phyloP scores from a whole-genome alignment of 805 yeast genomes.

The Schwanniomyces occidentalis region DNA sequence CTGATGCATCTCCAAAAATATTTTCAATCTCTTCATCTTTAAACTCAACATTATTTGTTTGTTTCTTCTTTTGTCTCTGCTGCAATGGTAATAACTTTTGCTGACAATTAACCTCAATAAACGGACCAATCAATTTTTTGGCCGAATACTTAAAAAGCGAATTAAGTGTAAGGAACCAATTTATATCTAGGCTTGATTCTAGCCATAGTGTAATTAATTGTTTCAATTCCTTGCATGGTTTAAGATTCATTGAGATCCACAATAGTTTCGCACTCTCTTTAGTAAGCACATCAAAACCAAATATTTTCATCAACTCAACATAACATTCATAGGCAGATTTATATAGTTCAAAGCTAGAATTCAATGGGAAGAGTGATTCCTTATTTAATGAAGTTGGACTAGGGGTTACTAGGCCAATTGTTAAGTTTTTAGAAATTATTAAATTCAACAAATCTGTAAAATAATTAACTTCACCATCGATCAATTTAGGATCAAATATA shows the following conservation, averaged over 20 bases:
- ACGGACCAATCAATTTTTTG: conserved; percentile 40
- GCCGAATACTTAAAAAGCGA: conserved; percentile 48
- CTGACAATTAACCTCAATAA: conserved; percentile 38
- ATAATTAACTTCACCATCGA: conserved; percentile 32
- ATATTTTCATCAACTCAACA: conserved; percentile 55
- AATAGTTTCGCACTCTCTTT: conserved; percentile 50
- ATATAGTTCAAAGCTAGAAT: conserved; percentile 41
- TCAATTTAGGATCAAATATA: conserved; percentile 37
- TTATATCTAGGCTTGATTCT: conserved; percentile 43
- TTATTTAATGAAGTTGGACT: conserved; percentile 39
- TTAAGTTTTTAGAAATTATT: conserved; percentile 35
- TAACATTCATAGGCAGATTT: conserved; percentile 55
- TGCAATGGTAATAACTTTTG: conserved; percentile 42
- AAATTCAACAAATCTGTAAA: conserved; percentile 27
- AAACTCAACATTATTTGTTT: conserved; percentile 27
- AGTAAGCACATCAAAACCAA: conserved; percentile 45
- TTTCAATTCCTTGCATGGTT: conserved; percentile 46
- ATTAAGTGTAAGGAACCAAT: conserved; percentile 62
- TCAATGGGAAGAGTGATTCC: conserved; percentile 46
- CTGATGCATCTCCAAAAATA: conserved; percentile 37
- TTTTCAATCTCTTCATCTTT: conserved; percentile 43
- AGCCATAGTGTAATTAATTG: conserved; percentile 61
- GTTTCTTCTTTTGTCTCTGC: conserved; percentile 40
- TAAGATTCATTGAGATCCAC: conserved; percentile 59
- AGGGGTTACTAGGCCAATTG: conserved; percentile 31